A percentile compares a stretch with the other conserved stretches of the same genome.
Evolutionary conservation across 2,329 filamentous ascomycete genomes (phyloP).

Genomic region (Fusarium robinianum): DNA sequence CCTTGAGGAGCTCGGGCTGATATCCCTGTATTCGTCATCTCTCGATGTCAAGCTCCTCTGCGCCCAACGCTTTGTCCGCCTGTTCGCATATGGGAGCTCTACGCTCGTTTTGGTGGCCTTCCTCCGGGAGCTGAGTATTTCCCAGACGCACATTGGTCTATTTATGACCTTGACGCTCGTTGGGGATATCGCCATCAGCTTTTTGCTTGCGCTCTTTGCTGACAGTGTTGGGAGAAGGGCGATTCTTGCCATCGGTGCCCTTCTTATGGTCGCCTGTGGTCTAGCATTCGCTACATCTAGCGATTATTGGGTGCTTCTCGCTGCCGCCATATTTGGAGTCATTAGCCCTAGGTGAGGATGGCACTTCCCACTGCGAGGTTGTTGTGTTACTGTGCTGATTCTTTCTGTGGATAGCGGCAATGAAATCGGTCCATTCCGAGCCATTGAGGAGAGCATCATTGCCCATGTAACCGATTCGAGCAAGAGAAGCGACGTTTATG

Average conservation of each 20-base stretch:
- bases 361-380: rapidly evolving
- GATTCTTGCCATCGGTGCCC: constrained; percentile 58
- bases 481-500: constrained; percentile 60
- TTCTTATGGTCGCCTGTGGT: constrained; percentile 61
- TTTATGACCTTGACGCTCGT: constrained; percentile 69
- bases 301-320: constrained; percentile 62
- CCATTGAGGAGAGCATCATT: constrained; percentile 64
- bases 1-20: constrained; percentile 35
- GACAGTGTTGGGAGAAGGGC: constrained; percentile 60
- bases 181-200: constrained; percentile 63
- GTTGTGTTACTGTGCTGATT: not conserved
- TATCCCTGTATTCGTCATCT: constrained; percentile 30
- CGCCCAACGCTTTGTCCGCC: constrained; percentile 62
- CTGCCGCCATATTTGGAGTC: constrained; percentile 63
- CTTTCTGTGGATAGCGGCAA: constrained; percentile 54
- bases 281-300: constrained; percentile 56
- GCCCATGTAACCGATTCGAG: constrained; percentile 57
- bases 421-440: constrained; percentile 66
- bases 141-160: constrained; percentile 58
- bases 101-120: constrained; percentile 62
- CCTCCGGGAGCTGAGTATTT: constrained; percentile 54
- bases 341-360: constrained; percentile 57
- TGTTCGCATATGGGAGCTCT: constrained; percentile 65
- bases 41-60: constrained; percentile 56
- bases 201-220: constrained; percentile 61